Conservation (phyloP, 352 stramenopile genomes). For the Phytophthora citrophthora region DNA sequence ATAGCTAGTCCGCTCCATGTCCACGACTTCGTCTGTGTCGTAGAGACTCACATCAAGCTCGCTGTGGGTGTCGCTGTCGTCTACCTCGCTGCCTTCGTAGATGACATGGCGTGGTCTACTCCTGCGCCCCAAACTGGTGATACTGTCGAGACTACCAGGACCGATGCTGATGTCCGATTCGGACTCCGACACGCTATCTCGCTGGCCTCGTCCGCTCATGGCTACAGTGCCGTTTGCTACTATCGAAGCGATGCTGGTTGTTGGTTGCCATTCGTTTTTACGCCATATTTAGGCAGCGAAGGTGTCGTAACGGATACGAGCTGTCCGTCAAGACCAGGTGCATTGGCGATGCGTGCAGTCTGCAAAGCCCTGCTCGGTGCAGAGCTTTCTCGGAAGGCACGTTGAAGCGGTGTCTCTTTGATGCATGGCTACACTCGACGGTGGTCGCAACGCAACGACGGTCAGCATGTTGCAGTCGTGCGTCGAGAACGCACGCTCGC, state of each 20-base stretch:
- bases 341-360: no score
- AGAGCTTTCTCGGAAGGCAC: background rate
- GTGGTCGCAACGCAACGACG: slow-evolving; percentile 3
- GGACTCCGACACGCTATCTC: slow-evolving; percentile 28
- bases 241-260: background rate
- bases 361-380: no score
- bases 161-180: slow-evolving; percentile 35
- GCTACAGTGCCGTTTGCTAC: background rate
- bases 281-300: slow-evolving; percentile 15
- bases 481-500: slow-evolving; percentile 13
- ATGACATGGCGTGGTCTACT: slow-evolving; percentile 32
- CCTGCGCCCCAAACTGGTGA: slow-evolving; percentile 14
- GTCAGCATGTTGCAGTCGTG: slow-evolving; percentile 7
- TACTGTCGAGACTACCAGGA: slow-evolving; percentile 26
- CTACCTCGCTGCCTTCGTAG: slow-evolving; percentile 32
- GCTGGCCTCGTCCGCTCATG: slow-evolving; percentile 22
- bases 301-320: slow-evolving; percentile 15
- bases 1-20: slow-evolving; percentile 24
- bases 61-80: slow-evolving; percentile 49
- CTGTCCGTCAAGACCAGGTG: no score
- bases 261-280: background rate
- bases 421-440: slow-evolving; percentile 21
- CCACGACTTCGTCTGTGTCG: slow-evolving; percentile 54
- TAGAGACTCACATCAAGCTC: slow-evolving; percentile 72
- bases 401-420: slow-evolving; percentile 18